Percentiles rank a stretch among this genome's conserved stretches.
Evolutionary conservation across 2,329 filamentous ascomycete genomes (phyloP).

Genomic region (Lachnellula occidentalis): DNA sequence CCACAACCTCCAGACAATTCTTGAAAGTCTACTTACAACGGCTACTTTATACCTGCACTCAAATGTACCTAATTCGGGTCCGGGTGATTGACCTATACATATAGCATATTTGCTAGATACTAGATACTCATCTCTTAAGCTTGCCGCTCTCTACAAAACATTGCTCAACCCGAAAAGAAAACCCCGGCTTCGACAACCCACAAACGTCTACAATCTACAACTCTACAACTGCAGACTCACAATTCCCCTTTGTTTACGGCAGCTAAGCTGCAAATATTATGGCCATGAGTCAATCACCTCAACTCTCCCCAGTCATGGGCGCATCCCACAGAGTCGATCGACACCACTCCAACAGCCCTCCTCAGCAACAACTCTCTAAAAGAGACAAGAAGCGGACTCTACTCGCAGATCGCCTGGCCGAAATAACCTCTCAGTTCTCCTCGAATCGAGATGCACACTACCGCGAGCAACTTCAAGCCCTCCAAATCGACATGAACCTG

Average conservation of each 20-base stretch:
- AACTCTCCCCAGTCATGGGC: slow-evolving; percentile 25
- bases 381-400: slow-evolving; percentile 84
- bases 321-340: slow-evolving; percentile 22
- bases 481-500: slow-evolving; percentile 86
- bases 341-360: slow-evolving; percentile 29
- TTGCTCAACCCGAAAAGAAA: background rate
- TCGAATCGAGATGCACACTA: slow-evolving; percentile 80
- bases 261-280: slow-evolving; percentile 6
- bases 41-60: background rate
- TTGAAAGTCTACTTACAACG: background rate
- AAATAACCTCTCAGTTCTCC: slow-evolving; percentile 71
- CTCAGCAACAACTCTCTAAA: slow-evolving; percentile 53
- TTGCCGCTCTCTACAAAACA: background rate
- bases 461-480: slow-evolving; percentile 80
- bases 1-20: too few relatives aligned
- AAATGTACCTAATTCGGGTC: too few relatives aligned
- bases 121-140: background rate
- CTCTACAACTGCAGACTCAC: background rate
- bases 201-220: background rate
- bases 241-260: background rate
- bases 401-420: slow-evolving; percentile 71
- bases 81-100: too few relatives aligned
- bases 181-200: background rate
- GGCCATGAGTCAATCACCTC: slow-evolving; percentile 29
- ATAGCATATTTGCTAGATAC: too few relatives aligned